Evolutionary conservation across 805 yeast genomes (phyloP).

Genomic region (Nakazawaea peltata): DNA sequence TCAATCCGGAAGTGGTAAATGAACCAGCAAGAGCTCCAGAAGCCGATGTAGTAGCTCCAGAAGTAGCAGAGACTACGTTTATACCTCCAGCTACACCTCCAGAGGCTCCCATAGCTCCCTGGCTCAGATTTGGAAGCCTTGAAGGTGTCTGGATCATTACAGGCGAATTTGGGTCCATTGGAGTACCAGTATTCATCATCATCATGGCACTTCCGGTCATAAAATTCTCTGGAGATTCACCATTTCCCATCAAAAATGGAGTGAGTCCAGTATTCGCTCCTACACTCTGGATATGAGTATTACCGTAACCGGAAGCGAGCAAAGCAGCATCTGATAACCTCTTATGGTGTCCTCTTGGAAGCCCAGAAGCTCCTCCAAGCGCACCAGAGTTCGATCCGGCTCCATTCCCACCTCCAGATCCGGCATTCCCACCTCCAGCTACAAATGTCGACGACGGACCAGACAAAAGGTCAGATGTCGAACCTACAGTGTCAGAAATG

Average conservation of each 20-base stretch:
- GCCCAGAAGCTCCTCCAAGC: too few relatives aligned
- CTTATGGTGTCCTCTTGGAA: too few relatives aligned
- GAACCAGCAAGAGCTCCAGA: too few relatives aligned
- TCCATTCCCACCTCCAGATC: background rate
- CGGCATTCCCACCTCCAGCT: background rate
- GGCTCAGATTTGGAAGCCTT: background rate
- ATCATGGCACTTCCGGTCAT: conserved; percentile 4
- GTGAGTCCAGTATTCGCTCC: conserved; percentile 7
- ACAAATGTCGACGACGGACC: too few relatives aligned
- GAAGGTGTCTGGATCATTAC: conserved; percentile 1
- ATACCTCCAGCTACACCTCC: too few relatives aligned
- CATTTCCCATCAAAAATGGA: conserved; percentile 9
- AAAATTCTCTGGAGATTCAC: conserved; percentile 11
- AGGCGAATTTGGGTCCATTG: conserved; percentile 9
- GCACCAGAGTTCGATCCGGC: background rate
- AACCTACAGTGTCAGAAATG: background rate
- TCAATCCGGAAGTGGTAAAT: too few relatives aligned
- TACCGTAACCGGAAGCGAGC: too few relatives aligned
- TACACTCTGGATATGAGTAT: conserved; percentile 4
- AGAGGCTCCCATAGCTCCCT: too few relatives aligned
- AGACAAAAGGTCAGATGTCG: too few relatives aligned
- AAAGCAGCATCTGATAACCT: too few relatives aligned
- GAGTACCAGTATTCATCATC: conserved; percentile 2
- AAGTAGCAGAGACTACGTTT: background rate
- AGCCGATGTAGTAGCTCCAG: background rate